Percentiles rank a stretch among this genome's conserved stretches.
phyloP scores from a whole-genome alignment of 2,329 filamentous ascomycete genomes.

The Neonectria neomacrospora region DNA sequence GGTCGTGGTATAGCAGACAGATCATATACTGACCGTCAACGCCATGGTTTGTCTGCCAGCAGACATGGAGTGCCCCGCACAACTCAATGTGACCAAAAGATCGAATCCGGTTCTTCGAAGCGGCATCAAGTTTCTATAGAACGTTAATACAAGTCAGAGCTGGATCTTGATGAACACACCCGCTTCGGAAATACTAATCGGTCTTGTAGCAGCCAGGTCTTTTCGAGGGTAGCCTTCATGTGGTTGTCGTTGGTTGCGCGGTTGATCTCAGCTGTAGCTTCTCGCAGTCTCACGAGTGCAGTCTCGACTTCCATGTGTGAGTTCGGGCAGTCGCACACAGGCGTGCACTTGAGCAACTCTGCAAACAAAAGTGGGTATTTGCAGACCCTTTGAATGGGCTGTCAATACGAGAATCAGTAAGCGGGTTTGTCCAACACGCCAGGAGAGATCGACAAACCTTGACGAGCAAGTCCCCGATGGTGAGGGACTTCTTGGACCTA shows the following conservation, averaged over 20 bases:
- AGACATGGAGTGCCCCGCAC: slow-evolving; percentile 85
- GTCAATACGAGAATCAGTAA: neutral
- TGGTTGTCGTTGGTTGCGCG: slow-evolving; percentile 80
- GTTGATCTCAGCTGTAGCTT: slow-evolving; percentile 84
- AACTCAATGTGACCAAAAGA: slow-evolving; percentile 82
- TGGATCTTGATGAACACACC: slow-evolving; percentile 57
- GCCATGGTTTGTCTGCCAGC: slow-evolving; percentile 77
- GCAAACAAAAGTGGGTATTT: slow-evolving; percentile 89
- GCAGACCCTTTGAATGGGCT: slow-evolving; percentile 94
- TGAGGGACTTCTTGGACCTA: slow-evolving; percentile 78
- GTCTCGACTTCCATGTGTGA: slow-evolving; percentile 84
- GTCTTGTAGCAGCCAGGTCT: slow-evolving; percentile 86
- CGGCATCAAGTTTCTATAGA: slow-evolving; percentile 59
- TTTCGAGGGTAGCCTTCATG: slow-evolving; percentile 77
- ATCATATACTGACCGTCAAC: slow-evolving; percentile 85
- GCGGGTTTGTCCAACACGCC: neutral
- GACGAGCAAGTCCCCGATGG: slow-evolving; percentile 86
- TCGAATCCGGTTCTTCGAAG: slow-evolving; percentile 74
- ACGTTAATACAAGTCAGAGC: neutral
- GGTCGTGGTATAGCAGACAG: slow-evolving; percentile 83
- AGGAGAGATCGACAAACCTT: slow-evolving; percentile 68
- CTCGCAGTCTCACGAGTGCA: slow-evolving; percentile 75
- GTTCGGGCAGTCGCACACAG: slow-evolving; percentile 84
- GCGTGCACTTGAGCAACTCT: slow-evolving; percentile 84
- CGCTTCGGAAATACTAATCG: slow-evolving; percentile 79